A percentile compares a stretch with the other conserved stretches of the same genome.
These are phyloP conservation scores for Kokia cookei DNA, from an alignment of 441 rosid genomes.

Conservation along the genomic window DNA sequence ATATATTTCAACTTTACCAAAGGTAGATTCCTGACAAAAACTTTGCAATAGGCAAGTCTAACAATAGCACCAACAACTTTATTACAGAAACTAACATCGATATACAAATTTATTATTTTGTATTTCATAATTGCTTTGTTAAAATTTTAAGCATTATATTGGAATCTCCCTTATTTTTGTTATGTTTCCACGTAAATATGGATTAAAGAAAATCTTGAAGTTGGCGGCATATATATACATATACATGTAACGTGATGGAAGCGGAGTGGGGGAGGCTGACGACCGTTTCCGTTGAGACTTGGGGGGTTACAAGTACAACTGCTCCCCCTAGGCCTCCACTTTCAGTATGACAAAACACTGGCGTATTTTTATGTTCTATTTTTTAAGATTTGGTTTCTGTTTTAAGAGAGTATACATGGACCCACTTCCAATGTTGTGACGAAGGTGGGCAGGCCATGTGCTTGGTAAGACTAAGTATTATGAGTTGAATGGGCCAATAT, in stretches of 20 bases:
- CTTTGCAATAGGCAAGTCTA: not conserved
- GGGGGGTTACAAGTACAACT: constrained; percentile 21
- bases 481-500: not conserved
- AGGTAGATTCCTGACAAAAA: not conserved
- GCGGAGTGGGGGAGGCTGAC: constrained; percentile 5
- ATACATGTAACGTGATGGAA: not conserved
- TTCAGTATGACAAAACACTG: not conserved
- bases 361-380: no score
- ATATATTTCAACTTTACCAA: no score
- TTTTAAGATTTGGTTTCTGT: no score
- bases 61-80: not conserved
- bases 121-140: no score
- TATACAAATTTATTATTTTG: no score
- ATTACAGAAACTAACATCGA: no score
- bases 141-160: no score
- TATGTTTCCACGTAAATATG: no score
- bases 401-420: no score
- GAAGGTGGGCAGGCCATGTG: not conserved
- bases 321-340: constrained; percentile 15
- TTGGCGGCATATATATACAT: no score
- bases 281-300: constrained; percentile 4
- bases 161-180: not conserved
- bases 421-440: not conserved
- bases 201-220: no score
- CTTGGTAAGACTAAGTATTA: not conserved